phyloP scores from a whole-genome alignment of 23 red algal genomes.

The Cyanidium caldarium region DNA sequence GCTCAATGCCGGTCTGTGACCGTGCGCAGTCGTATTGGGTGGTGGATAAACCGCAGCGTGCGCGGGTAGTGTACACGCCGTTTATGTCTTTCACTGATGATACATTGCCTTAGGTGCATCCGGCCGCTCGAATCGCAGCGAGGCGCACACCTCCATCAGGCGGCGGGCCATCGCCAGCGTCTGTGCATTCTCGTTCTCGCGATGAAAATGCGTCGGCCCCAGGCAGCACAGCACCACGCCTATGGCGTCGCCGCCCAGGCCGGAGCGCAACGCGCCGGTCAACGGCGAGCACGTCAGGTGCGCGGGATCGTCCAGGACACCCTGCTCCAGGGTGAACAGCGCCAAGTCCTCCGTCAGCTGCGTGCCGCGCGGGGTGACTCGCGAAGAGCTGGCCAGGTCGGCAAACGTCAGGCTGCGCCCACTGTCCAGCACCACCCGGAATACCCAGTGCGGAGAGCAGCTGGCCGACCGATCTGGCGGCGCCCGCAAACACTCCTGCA shows the following conservation, averaged over 20 bases:
- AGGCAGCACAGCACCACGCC: neutral
- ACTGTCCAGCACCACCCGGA: neutral
- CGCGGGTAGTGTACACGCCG: neutral
- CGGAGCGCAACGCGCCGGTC: neutral
- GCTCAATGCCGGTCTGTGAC: conserved; percentile 21
- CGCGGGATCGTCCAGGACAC: neutral
- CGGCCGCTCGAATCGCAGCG: neutral
- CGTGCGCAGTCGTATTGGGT: neutral
- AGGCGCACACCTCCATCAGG: neutral
- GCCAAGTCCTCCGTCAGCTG: neutral
- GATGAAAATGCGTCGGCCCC: neutral
- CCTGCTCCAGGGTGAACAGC: neutral
- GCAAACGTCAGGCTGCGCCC: neutral
- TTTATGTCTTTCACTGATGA: neutral
- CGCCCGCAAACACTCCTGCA: neutral
- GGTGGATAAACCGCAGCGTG: neutral
- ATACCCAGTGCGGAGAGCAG: neutral
- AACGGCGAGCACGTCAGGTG: neutral
- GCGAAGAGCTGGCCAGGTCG: neutral
- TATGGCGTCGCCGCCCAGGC: neutral
- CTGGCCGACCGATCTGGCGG: neutral
- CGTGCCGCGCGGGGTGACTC: neutral
- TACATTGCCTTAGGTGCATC: too few relatives aligned
- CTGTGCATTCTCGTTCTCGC: neutral
- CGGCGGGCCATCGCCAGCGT: neutral